Percentiles rank a stretch among this genome's conserved stretches.
Conservation (phyloP, 1,139 yeast species). For the Geotrichum phurueaensis region DNA sequence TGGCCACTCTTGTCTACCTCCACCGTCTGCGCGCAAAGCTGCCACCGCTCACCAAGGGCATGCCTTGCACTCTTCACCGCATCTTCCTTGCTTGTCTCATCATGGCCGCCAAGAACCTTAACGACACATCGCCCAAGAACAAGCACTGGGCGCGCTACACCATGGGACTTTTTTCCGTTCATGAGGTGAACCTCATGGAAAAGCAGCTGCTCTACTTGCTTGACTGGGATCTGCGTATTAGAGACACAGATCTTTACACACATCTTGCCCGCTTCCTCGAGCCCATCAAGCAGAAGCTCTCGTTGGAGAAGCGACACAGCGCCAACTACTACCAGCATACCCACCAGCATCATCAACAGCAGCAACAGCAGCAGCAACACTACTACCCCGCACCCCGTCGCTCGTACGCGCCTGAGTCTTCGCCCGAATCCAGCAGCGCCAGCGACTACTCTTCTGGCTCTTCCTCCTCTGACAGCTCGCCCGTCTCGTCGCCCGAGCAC, state of each 20-base stretch:
- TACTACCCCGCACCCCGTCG: neutral
- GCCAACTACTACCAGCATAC: neutral
- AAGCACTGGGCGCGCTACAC: constrained; percentile 95
- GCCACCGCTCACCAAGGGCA: constrained; percentile 86
- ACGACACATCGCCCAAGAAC: constrained; percentile 90
- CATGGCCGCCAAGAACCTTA: constrained; percentile 81
- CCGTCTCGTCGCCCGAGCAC: neutral
- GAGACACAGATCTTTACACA: constrained; percentile 59
- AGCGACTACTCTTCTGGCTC: neutral
- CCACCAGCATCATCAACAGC: neutral
- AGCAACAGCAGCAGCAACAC: neutral
- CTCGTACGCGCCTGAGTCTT: neutral
- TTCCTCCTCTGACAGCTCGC: neutral
- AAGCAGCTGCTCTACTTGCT: constrained; percentile 74
- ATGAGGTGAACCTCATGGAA: constrained; percentile 88
- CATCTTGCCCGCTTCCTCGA: constrained; percentile 69
- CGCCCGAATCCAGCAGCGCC: neutral
- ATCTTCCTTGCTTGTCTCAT: constrained; percentile 84
- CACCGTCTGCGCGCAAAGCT: constrained; percentile 67
- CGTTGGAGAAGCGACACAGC: neutral
- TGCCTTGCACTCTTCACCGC: constrained; percentile 89
- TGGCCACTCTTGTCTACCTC: constrained; percentile 83
- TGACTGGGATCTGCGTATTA: constrained; percentile 74
- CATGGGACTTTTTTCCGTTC: constrained; percentile 65
- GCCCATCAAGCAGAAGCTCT: constrained; percentile 50